A percentile compares a stretch with the other conserved stretches of the same genome.
Evolutionary conservation across 2,329 filamentous ascomycete genomes (phyloP).

Genomic region (Penicillium corylophilum): DNA sequence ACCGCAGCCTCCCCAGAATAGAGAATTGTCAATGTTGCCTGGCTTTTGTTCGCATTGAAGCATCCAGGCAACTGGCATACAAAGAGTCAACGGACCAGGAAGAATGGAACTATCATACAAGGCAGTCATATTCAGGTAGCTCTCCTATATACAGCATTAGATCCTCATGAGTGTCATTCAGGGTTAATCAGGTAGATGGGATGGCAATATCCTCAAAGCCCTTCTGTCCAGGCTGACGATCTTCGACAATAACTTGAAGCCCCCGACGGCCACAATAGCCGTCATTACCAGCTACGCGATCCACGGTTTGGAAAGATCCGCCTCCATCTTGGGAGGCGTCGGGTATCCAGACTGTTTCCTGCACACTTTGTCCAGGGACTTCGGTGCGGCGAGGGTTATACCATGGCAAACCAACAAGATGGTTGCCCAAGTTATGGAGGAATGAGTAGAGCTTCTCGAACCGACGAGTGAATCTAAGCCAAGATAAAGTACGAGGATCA

Average conservation of each 20-base stretch:
- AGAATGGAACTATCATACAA: background rate
- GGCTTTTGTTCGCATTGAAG: background rate
- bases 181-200: conserved; percentile 23
- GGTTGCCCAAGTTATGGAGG: conserved; percentile 59
- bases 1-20: background rate
- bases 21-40: too few species aligned
- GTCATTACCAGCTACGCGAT: conserved; percentile 42
- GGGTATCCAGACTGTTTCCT: conserved; percentile 44
- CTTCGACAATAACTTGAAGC: conserved; percentile 46
- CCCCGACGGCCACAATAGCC: conserved; percentile 47
- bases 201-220: conserved; percentile 47
- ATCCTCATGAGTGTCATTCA: background rate
- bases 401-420: conserved; percentile 56
- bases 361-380: conserved; percentile 51
- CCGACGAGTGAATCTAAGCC: conserved; percentile 60
- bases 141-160: background rate
- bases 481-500: conserved; percentile 55
- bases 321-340: conserved; percentile 27
- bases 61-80: background rate
- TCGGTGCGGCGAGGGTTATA: conserved; percentile 63
- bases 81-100: background rate
- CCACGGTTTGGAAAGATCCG: conserved; percentile 41
- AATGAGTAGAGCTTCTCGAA: conserved; percentile 65
- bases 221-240: conserved; percentile 43
- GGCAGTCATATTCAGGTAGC: background rate